Base-by-base conservation (phyloP, 208 protist genomes). In the Trypanosoma cruzi region DNA sequence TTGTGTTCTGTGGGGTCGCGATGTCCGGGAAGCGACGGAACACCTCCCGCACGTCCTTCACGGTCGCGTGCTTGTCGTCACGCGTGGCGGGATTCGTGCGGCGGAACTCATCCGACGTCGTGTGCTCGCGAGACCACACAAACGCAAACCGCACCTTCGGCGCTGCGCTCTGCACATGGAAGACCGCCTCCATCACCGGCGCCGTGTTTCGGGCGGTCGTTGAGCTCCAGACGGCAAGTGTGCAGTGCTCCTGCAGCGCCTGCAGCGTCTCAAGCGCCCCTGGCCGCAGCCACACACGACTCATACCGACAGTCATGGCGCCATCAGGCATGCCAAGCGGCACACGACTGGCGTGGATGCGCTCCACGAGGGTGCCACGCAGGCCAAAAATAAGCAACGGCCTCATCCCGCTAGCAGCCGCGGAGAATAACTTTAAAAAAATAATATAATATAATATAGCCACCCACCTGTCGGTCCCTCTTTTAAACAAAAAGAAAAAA, bases 61-160 rank as follows among this genome's bases (percentile, higher is more conserved):
- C 76, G 16, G 91, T 96, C 7, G 91, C 91, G 65, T 93, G 86
- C 22, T 58, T 71, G 71, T 96, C 91, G 11, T 96, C 86, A 52
- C 60, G 28, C 0, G 83, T 60, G 13, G 58, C 57, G 44, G 84
- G 76, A 64, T 86, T 87, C 20, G 76, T 54, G 6, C 91, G 88
- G 28, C 91, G 81, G 42, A 92, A 94, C 44, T 91, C 84, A 65
- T 96, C 91, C 13, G 78, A 77, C 22, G 55, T 59, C 8, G 91
- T 96, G 79, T 96, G 91, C 79, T 96, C 88, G 31, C 91, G 83
- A 0, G 86, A 80, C 88, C 91, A 96, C 10, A 94, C 78, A 77
- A 96, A 96, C 67, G 86, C 75, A 71, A 96, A 92, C 55, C 65
- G 42, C 42, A 73, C 40, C 48, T 59, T 56, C n/a, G 44, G 50